Evolutionary conservation across 1,284 basidiomycete species (phyloP).

Genomic region (Heliocybe sulcata): DNA sequence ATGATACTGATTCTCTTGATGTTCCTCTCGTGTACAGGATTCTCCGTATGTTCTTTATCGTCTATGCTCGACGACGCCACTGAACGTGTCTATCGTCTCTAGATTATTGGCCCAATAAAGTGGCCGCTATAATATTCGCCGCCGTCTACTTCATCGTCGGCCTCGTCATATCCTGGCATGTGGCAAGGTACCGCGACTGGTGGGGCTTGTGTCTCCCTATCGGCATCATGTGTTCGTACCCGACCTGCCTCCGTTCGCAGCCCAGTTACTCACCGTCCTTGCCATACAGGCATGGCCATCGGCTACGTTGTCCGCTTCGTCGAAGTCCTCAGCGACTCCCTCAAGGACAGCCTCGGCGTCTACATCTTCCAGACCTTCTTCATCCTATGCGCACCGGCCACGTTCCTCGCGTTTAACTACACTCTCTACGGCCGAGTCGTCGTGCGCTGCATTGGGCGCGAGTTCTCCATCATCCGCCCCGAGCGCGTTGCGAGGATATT

Average conservation of each 20-base stretch:
- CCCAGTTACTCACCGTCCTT: neutral
- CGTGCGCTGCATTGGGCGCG: neutral
- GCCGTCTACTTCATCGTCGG: too few species aligned
- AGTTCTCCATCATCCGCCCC: slow-evolving; percentile 3
- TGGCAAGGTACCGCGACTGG: slow-evolving; percentile 7
- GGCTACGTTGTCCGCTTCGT: neutral
- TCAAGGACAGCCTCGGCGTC: neutral
- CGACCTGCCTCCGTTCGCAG: neutral
- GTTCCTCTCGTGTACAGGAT: too few species aligned
- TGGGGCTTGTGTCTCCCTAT: slow-evolving; percentile 12
- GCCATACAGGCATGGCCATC: neutral
- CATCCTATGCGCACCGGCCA: slow-evolving; percentile 4
- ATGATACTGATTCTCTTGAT: too few species aligned
- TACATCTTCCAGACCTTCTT: slow-evolving; percentile 6
- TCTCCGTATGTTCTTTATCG: too few species aligned
- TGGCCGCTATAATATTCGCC: too few species aligned
- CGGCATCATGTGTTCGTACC: slow-evolving; percentile 4
- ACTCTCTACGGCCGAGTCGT: slow-evolving; percentile 4
- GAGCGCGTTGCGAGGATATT: slow-evolving; percentile 3
- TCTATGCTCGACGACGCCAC: too few species aligned
- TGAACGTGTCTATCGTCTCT: too few species aligned
- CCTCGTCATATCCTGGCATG: too few species aligned
- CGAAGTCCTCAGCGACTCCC: too few species aligned
- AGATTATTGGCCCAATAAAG: too few species aligned
- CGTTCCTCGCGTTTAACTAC: slow-evolving; percentile 9